phyloP scores from a whole-genome alignment of 83 land plant species.

The Larix sibirica region DNA sequence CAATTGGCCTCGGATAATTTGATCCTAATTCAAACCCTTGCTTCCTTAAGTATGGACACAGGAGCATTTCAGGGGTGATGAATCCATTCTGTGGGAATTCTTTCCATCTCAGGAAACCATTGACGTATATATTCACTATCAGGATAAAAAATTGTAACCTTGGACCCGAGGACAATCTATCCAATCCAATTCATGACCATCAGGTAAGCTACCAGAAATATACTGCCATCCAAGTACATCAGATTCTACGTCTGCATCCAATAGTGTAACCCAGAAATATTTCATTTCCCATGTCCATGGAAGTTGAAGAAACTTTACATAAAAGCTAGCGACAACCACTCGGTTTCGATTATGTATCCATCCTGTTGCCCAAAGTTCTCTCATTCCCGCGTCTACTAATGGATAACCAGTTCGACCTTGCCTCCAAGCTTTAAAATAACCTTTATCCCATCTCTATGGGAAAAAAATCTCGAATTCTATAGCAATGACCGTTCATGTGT shows the following conservation, averaged over 20 bases:
- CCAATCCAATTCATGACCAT: constrained; percentile 65
- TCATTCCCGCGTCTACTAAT: constrained; percentile 67
- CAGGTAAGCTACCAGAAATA: constrained; percentile 62
- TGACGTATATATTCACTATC: background rate
- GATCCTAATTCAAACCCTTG: too few species aligned
- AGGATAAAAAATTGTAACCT: constrained; percentile 57
- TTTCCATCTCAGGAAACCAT: constrained; percentile 38
- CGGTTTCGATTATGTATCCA: constrained; percentile 56
- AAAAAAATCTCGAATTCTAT: constrained; percentile 46
- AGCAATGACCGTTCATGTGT: constrained; percentile 70
- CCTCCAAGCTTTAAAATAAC: constrained; percentile 67
- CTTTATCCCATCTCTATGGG: constrained; percentile 60
- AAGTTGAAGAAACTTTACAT: constrained; percentile 50
- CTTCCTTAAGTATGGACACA: constrained; percentile 8
- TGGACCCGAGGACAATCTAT: constrained; percentile 54
- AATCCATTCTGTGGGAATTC: constrained; percentile 75
- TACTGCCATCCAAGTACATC: constrained; percentile 73
- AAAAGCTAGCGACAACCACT: constrained; percentile 58
- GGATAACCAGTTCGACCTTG: constrained; percentile 81
- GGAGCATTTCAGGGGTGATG: constrained; percentile 87
- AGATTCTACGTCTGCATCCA: constrained; percentile 68
- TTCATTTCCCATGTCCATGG: constrained; percentile 80
- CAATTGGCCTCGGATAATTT: too few species aligned
- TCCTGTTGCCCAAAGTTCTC: constrained; percentile 68
- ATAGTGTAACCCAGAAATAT: constrained; percentile 69